These are phyloP conservation scores for Phlegmacium glaucopus DNA, from an alignment of 768 basidiomycete genomes.

Conservation along the genomic window DNA sequence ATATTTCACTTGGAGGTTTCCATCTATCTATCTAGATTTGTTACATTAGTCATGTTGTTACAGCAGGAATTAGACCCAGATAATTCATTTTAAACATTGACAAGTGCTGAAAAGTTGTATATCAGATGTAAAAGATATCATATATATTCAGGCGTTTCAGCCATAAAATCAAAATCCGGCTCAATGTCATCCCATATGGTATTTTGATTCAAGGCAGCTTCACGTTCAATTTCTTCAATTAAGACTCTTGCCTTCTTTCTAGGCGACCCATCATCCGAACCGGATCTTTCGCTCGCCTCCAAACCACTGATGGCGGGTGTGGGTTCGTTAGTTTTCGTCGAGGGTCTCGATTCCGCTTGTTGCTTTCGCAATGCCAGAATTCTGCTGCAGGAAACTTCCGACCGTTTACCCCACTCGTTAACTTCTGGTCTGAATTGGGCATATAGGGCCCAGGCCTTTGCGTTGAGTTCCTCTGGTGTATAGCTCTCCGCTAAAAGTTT, in stretches of 20 bases:
- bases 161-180: constrained; percentile 30
- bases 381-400: constrained; percentile 63
- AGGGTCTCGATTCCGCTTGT: neutral
- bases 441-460: constrained; percentile 75
- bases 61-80: no score
- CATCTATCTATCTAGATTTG: neutral
- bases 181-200: constrained; percentile 43
- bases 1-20: constrained; percentile 6
- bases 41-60: no score
- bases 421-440: constrained; percentile 82
- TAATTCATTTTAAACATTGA: no score
- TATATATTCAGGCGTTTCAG: neutral
- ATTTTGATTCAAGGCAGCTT: constrained; percentile 46
- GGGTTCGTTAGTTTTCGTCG: neutral
- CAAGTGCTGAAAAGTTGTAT: no score
- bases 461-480: constrained; percentile 53
- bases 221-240: constrained; percentile 47
- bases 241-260: constrained; percentile 39
- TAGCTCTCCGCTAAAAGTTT: constrained; percentile 65
- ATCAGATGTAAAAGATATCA: no score
- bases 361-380: constrained; percentile 59
- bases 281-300: neutral
- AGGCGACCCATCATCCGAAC: constrained; percentile 21
- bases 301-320: neutral
- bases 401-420: constrained; percentile 82